phyloP scores from a whole-genome alignment of 768 basidiomycete genomes.

The Suillus plorans region DNA sequence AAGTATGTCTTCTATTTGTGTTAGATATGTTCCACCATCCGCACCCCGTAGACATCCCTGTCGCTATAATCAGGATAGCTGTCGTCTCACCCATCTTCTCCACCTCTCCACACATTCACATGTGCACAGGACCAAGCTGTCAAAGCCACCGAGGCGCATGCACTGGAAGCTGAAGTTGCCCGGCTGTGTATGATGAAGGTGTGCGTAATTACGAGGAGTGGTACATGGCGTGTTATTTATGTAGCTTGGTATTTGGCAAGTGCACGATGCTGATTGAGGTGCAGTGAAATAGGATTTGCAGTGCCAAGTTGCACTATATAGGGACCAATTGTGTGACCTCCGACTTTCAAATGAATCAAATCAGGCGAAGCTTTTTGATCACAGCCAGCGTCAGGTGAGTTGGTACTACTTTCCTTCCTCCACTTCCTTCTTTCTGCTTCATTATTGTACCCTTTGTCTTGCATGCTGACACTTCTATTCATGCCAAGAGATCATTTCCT shows the following conservation, averaged over 20 bases:
- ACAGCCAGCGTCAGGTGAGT: slow-evolving; percentile 84
- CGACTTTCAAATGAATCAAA: slow-evolving; percentile 90
- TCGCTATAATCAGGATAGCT: too few relatives aligned
- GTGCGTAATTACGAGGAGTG: slow-evolving; percentile 95
- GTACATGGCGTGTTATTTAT: slow-evolving; percentile 40
- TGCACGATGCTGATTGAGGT: background rate
- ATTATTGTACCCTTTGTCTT: too few relatives aligned
- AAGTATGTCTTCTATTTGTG: too few relatives aligned
- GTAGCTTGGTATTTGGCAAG: background rate
- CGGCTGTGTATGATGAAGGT: slow-evolving; percentile 92
- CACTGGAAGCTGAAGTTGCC: slow-evolving; percentile 69
- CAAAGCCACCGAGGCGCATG: slow-evolving; percentile 74
- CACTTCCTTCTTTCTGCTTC: too few relatives aligned
- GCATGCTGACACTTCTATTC: background rate
- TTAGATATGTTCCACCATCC: too few relatives aligned
- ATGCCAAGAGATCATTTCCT: slow-evolving; percentile 92
- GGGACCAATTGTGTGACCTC: slow-evolving; percentile 86
- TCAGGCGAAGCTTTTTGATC: slow-evolving; percentile 90
- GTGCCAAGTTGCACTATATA: slow-evolving; percentile 85
- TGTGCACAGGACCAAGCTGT: too few relatives aligned
- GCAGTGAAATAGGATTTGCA: slow-evolving; percentile 88
- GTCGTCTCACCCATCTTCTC: too few relatives aligned
- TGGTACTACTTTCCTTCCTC: background rate
- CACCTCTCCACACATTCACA: too few relatives aligned
- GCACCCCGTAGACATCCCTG: too few relatives aligned